Base-by-base conservation (phyloP, 305 asterid genomes). In the Solanum hybrid region DNA sequence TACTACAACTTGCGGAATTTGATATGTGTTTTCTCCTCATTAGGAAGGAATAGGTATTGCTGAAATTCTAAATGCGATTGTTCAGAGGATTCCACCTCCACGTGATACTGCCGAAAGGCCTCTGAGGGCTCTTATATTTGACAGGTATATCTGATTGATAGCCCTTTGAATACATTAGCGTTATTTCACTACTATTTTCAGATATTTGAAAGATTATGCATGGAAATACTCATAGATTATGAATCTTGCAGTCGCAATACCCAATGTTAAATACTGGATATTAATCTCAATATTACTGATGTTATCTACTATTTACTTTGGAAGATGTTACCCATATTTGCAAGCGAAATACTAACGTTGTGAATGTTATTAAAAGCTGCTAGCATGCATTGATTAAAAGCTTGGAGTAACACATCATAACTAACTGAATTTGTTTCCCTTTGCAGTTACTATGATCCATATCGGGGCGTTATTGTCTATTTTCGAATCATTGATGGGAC, bases 41-140 rank as follows among this genome's bases (percentile, higher is more conserved):
- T 91, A 97, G 99, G 99, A 96, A 92, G 99, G 99, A 89, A 80
- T 95, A 90, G 99, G 99, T 72, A 96, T 97, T 90, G 88, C 85
- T 38, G 99, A 97, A 85, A 97, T 96, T 90, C 92, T 97, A 87
- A 91, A 92, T 31, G 98, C 98, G 79, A 97, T 97, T 92, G 98
- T 96, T 91, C 94, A 92, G 91, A 95, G 94, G 95, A 93, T 97
- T 90, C 99, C 99, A 88, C 95, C 98, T 31, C 99, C 99, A 88
- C 93, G 72, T 90, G 96, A 94, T 90, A 94, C 98, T 78, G 95
- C 95, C 90, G 94, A 92, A 90, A 93, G 91, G 91, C 99, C 99
- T 88, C 93, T 96, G 94, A 95, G 98, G 94, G 99, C 99, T 90
- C 98, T 97, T 90, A 97, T 97, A 92, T 97, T 97, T 94, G 99